These are phyloP conservation scores for Sarcodon aspratus DNA, from an alignment of 768 basidiomycete genomes.

Conservation along the genomic window DNA sequence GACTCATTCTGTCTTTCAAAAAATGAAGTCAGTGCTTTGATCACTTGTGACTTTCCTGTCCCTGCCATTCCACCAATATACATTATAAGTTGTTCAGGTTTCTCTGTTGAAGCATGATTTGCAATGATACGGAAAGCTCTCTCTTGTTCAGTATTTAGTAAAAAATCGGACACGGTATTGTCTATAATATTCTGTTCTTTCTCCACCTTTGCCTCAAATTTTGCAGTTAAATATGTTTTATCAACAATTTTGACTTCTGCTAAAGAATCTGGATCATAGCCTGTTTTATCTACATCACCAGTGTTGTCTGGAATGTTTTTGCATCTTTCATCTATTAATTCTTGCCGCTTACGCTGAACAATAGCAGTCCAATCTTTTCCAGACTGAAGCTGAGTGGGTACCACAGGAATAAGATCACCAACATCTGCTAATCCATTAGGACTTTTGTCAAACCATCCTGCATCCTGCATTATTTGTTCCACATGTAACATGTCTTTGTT, in stretches of 20 bases:
- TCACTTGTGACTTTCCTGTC: neutral
- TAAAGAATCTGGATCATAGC: neutral
- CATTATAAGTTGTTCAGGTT: conserved; percentile 18
- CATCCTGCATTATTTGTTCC: no score
- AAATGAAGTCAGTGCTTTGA: neutral
- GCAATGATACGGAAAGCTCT: conserved; percentile 21
- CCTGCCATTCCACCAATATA: conserved; percentile 12
- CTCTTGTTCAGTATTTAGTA: conserved; percentile 23
- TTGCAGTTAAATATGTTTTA: no score
- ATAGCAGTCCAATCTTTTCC: neutral
- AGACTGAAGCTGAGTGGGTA: no score
- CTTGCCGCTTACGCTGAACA: neutral
- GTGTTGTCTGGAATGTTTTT: neutral
- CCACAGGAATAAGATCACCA: no score
- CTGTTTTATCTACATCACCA: neutral
- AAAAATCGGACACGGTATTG: conserved; percentile 11
- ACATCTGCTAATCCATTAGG: no score
- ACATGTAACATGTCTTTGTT: no score
- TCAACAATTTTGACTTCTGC: neutral
- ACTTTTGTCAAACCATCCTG: no score
- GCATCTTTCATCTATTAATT: no score
- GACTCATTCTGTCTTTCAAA: neutral
- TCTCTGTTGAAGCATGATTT: conserved; percentile 10
- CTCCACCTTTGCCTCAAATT: neutral
- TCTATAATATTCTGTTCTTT: neutral